Conservation (phyloP, 257 asterid genomes). For the Orobanche coerulescens region DNA sequence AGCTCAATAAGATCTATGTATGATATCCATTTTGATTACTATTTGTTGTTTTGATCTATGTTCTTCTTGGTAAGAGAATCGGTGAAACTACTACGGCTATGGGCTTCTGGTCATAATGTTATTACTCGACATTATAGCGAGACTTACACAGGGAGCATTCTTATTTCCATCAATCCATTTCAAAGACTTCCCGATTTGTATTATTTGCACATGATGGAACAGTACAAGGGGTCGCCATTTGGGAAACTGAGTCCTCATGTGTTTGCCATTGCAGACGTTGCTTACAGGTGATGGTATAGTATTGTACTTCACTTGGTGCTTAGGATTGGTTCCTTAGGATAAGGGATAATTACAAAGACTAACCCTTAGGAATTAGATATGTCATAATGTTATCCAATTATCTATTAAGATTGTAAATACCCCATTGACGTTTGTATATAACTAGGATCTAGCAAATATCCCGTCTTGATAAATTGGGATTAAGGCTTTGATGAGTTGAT, state of each 20-base stretch:
- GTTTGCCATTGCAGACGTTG: constrained; percentile 79
- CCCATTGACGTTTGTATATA: too few relatives aligned
- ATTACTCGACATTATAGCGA: constrained; percentile 41
- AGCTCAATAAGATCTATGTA: constrained; percentile 67
- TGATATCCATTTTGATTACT: constrained; percentile 15
- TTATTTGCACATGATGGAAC: constrained; percentile 61
- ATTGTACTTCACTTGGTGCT: constrained; percentile 3
- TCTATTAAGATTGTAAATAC: neutral
- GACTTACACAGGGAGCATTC: constrained; percentile 93
- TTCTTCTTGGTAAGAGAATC: constrained; percentile 24
- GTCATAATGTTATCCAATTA: neutral
- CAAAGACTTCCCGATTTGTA: constrained; percentile 81
- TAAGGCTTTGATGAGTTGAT: too few relatives aligned
- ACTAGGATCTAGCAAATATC: too few relatives aligned
- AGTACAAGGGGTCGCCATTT: constrained; percentile 61
- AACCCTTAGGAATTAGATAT: neutral
- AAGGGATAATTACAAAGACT: constrained; percentile 9
- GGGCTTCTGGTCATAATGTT: constrained; percentile 19
- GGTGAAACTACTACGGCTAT: constrained; percentile 15
- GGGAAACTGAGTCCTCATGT: constrained; percentile 86
- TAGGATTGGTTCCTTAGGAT: constrained; percentile 1
- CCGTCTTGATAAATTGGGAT: too few relatives aligned
- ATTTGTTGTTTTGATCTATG: constrained; percentile 21
- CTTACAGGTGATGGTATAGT: constrained; percentile 51
- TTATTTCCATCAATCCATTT: constrained; percentile 89